These are phyloP conservation scores for Leptographium wingfieldii DNA, from an alignment of 2,329 filamentous ascomycete species.

Conservation along the genomic window DNA sequence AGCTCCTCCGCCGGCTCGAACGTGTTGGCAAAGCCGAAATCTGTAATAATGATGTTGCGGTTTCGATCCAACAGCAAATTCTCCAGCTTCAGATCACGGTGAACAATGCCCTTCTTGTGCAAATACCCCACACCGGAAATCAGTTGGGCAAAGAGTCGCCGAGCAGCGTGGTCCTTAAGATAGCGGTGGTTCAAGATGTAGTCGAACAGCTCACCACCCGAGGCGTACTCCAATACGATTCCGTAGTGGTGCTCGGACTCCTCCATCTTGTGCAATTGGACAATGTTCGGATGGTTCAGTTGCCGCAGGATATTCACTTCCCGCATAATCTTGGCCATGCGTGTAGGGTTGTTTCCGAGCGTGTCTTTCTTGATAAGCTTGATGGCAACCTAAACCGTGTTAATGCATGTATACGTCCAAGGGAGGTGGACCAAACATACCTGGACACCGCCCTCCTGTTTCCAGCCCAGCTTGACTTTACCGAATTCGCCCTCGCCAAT, in stretches of 20 bases:
- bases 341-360: slow-evolving; percentile 74
- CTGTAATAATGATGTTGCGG: slow-evolving; percentile 98
- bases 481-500: slow-evolving; percentile 97
- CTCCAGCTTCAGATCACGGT: slow-evolving; percentile 91
- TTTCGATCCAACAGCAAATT: slow-evolving; percentile 92
- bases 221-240: slow-evolving; percentile 96
- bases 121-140: slow-evolving; percentile 94
- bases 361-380: slow-evolving; percentile 92
- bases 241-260: slow-evolving; percentile 95
- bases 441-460: slow-evolving; percentile 82
- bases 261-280: slow-evolving; percentile 94
- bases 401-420: not conserved
- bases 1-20: slow-evolving; percentile 85
- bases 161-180: slow-evolving; percentile 82
- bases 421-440: slow-evolving; percentile 23
- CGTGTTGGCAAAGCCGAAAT: slow-evolving; percentile 98
- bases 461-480: slow-evolving; percentile 98
- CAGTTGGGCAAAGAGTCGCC: slow-evolving; percentile 85
- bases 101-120: slow-evolving; percentile 97
- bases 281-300: slow-evolving; percentile 89
- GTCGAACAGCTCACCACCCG: slow-evolving; percentile 93
- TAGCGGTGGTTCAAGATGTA: slow-evolving; percentile 97
- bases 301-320: slow-evolving; percentile 86
- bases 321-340: slow-evolving; percentile 91
- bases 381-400: slow-evolving; percentile 65